These are phyloP conservation scores for Geranium brycei DNA, from an alignment of 345 rosid genomes.

Conservation along the genomic window DNA sequence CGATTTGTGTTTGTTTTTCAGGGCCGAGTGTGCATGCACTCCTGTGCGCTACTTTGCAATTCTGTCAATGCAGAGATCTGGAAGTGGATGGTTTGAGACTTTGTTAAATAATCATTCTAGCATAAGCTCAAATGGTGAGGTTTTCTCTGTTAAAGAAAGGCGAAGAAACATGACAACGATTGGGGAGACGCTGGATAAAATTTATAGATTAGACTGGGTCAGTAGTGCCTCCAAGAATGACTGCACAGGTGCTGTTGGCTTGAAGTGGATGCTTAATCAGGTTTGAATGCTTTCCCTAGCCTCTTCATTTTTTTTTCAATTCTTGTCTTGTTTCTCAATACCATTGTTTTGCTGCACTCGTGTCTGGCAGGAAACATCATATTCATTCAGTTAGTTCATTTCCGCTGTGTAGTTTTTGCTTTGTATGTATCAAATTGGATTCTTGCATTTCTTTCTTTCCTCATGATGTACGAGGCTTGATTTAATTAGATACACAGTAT, in stretches of 20 bases:
- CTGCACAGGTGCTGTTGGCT: slow-evolving; percentile 91
- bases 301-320: not conserved
- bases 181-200: slow-evolving; percentile 61
- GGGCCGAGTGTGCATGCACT: slow-evolving; percentile 82
- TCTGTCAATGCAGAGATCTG: slow-evolving; percentile 99
- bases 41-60: slow-evolving; percentile 92
- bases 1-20: slow-evolving; percentile 16
- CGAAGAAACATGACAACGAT: slow-evolving; percentile 66
- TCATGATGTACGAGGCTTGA: too few species aligned
- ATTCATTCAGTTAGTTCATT: too few species aligned
- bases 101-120: slow-evolving; percentile 85
- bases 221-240: slow-evolving; percentile 95
- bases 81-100: slow-evolving; percentile 99
- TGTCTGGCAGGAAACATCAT: too few species aligned
- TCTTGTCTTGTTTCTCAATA: not conserved
- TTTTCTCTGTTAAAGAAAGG: slow-evolving; percentile 83
- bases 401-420: too few species aligned
- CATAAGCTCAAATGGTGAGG: slow-evolving; percentile 94
- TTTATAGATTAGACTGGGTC: slow-evolving; percentile 81
- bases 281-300: slow-evolving; percentile 19
- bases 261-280: slow-evolving; percentile 99
- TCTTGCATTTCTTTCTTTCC: too few species aligned
- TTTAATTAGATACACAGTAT: too few species aligned
- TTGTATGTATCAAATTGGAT: too few species aligned
- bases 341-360: too few species aligned